Base-by-base conservation (phyloP, 345 rosid genomes). In the Corchorus olitorius region DNA sequence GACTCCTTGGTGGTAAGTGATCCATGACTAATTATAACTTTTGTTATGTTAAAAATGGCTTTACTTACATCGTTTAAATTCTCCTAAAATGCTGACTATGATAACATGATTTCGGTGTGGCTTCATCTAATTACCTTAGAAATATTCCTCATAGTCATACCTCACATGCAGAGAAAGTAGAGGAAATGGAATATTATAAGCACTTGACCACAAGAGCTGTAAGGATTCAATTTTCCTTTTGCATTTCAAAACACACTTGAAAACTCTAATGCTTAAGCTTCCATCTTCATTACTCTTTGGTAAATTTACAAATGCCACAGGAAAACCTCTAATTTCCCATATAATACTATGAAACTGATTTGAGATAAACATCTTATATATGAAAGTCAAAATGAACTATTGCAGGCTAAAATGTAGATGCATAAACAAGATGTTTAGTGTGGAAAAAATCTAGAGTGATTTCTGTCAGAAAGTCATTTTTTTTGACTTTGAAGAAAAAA, bases 1-100 rank as follows among this genome's bases (percentile, higher is more conserved):
- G 81, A 93, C 97, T 15, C 91, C 94, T 20, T 93, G 96, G 97
- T 93, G 94, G 96, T 91, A 83, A 41, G 87, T 55, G 75, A 43
- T 20, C 13, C 2, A 48, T 39, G n/a, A 33, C 65, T 12, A 43
- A 66, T 43, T 16, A 3, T n/a, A 27, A 27, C 7, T 58, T 49
- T 50, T 2, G 12, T 50, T 2, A 3, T 39, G 43, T 6, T 39
- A 39, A 15, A 14, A 50, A 6, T 27, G 27, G 54, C 17, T 53
- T 53, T 17, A 13, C 8, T 53, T 17, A 13, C 8, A 53, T 53
- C n/a, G 59, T 6, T 54, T 54, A 54, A 4, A 15, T 52, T 52
- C 5, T 52, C 55, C 7, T 15, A 10, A 27, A 52, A 52, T 52
- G 55, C 19, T 52, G 5, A 52, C 16, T 52, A 16, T 27, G 27